Percentiles rank a stretch among this genome's conserved stretches.
Conservation (phyloP, 1,284 basidiomycete species). For the Limonomyces culmigenus region DNA sequence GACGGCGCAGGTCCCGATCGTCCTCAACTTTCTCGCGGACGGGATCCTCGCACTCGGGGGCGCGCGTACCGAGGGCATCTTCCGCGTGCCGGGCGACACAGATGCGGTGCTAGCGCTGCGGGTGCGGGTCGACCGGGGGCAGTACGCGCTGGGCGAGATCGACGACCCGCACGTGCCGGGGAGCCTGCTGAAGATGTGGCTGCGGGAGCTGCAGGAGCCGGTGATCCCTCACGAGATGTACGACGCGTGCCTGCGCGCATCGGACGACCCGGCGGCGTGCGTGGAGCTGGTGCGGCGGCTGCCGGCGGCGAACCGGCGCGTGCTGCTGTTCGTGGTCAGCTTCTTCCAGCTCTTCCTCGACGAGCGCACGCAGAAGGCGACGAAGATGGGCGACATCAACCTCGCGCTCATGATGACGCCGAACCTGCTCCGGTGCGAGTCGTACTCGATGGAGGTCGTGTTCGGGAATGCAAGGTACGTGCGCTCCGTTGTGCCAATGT, state of each 20-base stretch:
- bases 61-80: constrained; percentile 73
- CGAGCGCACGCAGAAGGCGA: constrained; percentile 48
- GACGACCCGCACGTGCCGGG: constrained; percentile 82
- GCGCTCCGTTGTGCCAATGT: constrained; percentile 1
- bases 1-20: constrained; percentile 70
- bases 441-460: constrained; percentile 68
- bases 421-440: constrained; percentile 69
- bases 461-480: constrained; percentile 80
- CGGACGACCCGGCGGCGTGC: constrained; percentile 49
- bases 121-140: constrained; percentile 76
- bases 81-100: constrained; percentile 76
- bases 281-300: constrained; percentile 60
- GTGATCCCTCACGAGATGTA: constrained; percentile 77
- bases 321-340: constrained; percentile 74
- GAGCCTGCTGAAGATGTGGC: constrained; percentile 80
- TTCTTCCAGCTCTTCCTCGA: constrained; percentile 80
- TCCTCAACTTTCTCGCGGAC: constrained; percentile 82
- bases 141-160: constrained; percentile 75
- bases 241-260: constrained; percentile 67
- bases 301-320: constrained; percentile 71
- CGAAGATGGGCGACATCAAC: constrained; percentile 79
- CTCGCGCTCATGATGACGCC: constrained; percentile 77
- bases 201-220: constrained; percentile 78
- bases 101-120: constrained; percentile 77
- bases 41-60: constrained; percentile 81